A percentile compares a stretch with the other conserved stretches of the same genome.
These are phyloP conservation scores for Saccharum hybrid DNA, from an alignment of 202 grass and related monocot genomes.

Conservation along the genomic window DNA sequence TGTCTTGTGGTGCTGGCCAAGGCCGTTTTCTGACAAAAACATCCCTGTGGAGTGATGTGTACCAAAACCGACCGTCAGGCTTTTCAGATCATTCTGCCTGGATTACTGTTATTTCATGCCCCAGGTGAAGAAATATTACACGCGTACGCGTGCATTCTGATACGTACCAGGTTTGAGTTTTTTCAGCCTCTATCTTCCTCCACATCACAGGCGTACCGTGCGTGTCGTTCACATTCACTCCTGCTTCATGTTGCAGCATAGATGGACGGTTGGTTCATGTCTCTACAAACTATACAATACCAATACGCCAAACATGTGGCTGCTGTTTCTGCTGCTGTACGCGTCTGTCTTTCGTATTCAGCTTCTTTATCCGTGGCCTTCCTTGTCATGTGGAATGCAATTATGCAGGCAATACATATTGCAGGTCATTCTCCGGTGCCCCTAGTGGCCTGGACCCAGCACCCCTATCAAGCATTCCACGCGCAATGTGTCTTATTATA, in stretches of 20 bases:
- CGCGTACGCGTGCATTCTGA: no score
- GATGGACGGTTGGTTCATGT: background rate
- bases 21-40: no score
- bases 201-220: background rate
- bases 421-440: background rate
- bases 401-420: conserved; percentile 17
- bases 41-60: no score
- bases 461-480: conserved; percentile 33
- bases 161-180: background rate
- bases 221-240: background rate
- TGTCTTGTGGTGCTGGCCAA: background rate
- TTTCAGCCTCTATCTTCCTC: background rate
- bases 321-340: background rate
- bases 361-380: background rate
- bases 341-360: background rate
- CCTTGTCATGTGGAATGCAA: conserved; percentile 6
- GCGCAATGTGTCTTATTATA: conserved; percentile 40
- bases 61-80: no score
- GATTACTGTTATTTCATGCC: no score
- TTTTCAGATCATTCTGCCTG: no score
- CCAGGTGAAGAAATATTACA: no score
- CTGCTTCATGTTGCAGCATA: no score
- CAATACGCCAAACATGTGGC: background rate
- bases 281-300: background rate
- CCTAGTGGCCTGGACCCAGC: background rate